Base-by-base conservation (phyloP, 2,329 filamentous ascomycete genomes). In the Ophioceras dolichostomum region DNA sequence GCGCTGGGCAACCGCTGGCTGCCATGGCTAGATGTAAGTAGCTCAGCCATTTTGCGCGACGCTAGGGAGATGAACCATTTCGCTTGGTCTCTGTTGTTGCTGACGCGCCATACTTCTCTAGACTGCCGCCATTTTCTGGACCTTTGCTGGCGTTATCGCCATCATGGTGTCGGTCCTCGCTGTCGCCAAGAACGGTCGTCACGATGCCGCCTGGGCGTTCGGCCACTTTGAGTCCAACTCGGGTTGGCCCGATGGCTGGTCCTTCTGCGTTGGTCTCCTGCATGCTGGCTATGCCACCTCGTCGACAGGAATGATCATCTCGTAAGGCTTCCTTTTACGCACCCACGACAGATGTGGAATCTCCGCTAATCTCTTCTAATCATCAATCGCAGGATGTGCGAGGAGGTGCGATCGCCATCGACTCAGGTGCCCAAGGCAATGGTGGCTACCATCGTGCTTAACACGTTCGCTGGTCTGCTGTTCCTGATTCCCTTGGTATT, bases 271-370 rank as follows among this genome's bases (percentile, higher is more conserved):
- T 41, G 80, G 80, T 51, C 66, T 85, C 20, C 63, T 84, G 16
- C 79, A 83, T 48, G 79, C 76, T 35, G 80, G 75, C 43, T 84
- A 85, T 50, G 79, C 77, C 32, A 83, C 79, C 12, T 84, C 79
- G 4, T 81, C 79, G 13, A 84, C 79, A 0, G 82, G 82, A 58
- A 86, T 86, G 81, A 79, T 86, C 41, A 79, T 85, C 53, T 81
- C 76, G 75, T 79, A 60, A 66, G 74, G 65, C 34, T 42, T 20
- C 40, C 26, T 18, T 13, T 19, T 34, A 28, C 9, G n/a, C 31
- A 10, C 31, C 7, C 8, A 10, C 10, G 17, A 14, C 5, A 16
- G 5, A 20, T 10, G 8, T n/a, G n/a, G n/a, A n/a, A n/a, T n/a
- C n/a, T n/a, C n/a, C 22, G 31, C 14, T 30, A 16, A 14, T 18